These are phyloP conservation scores for Aspergillus ochraceoroseus DNA, from an alignment of 2,329 filamentous ascomycete species.

Conservation along the genomic window DNA sequence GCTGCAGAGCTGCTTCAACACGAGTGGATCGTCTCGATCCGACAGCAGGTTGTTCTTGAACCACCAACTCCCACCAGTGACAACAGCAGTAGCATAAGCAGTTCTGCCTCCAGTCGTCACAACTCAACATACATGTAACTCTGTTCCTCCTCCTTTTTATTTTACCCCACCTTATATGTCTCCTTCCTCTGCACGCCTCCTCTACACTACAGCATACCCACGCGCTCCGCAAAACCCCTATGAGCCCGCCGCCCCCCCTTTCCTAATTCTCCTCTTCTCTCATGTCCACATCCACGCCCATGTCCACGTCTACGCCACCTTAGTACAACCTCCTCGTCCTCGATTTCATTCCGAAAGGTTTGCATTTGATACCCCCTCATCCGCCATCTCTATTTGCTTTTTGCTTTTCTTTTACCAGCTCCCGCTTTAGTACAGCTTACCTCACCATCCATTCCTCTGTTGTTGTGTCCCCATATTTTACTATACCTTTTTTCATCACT, in stretches of 20 bases:
- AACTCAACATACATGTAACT: slow-evolving; percentile 27
- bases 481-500: too few species aligned
- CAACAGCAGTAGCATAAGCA: slow-evolving; percentile 36
- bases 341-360: slow-evolving; percentile 10
- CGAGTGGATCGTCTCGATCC: slow-evolving; percentile 67
- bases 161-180: slow-evolving; percentile 3
- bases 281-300: slow-evolving; percentile 1
- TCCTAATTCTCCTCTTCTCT: slow-evolving; percentile 1
- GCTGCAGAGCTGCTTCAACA: slow-evolving; percentile 89
- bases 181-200: too few species aligned
- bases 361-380: slow-evolving; percentile 33
- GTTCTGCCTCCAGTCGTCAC: slow-evolving; percentile 30
- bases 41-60: slow-evolving; percentile 46
- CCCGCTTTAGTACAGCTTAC: too few species aligned
- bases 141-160: not conserved
- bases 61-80: slow-evolving; percentile 39
- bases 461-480: too few species aligned
- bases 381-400: not conserved
- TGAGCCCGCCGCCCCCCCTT: too few species aligned
- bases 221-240: too few species aligned
- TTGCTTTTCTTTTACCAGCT: slow-evolving; percentile 1
- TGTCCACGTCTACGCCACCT: not conserved
- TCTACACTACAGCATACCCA: too few species aligned
- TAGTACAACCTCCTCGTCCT: not conserved
- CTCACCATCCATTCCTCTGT: too few species aligned